A percentile compares a stretch with the other conserved stretches of the same genome.
Conservation (phyloP, 192 early-diverging fungal species). For the Entomortierella parvispora region DNA sequence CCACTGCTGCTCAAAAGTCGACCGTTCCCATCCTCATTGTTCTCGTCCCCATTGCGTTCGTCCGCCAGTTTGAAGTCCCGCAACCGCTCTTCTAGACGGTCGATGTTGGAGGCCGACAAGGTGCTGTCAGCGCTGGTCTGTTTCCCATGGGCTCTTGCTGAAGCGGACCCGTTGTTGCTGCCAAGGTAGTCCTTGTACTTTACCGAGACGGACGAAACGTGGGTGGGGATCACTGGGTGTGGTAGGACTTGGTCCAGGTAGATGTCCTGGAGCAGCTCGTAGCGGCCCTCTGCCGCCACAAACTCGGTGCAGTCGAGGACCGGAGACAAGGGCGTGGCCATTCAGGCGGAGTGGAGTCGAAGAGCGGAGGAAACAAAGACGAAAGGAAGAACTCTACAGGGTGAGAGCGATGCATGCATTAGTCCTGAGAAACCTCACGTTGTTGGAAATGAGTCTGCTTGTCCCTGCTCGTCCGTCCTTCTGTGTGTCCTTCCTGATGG, state of each 20-base stretch:
- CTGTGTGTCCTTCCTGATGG: too few relatives aligned
- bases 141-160: constrained; percentile 16
- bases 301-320: constrained; percentile 60
- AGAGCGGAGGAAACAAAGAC: neutral
- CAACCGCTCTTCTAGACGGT: constrained; percentile 39
- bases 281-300: constrained; percentile 61
- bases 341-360: constrained; percentile 4
- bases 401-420: neutral
- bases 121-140: constrained; percentile 30
- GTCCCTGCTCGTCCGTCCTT: too few relatives aligned
- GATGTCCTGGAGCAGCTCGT: constrained; percentile 59
- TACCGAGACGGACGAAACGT: constrained; percentile 61
- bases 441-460: too few relatives aligned
- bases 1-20: neutral
- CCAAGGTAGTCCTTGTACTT: constrained; percentile 64
- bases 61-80: constrained; percentile 45
- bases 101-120: constrained; percentile 37
- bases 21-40: constrained; percentile 1
- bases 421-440: too few relatives aligned
- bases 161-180: constrained; percentile 12
- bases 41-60: constrained; percentile 12
- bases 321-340: constrained; percentile 47
- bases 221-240: constrained; percentile 59
- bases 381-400: neutral
- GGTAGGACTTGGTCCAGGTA: constrained; percentile 57